Evolutionary conservation across 768 basidiomycete genomes (phyloP), one percentile per base, ranked within the genome.

Genomic region (Tylopilus rubrobrunneus): DNA sequence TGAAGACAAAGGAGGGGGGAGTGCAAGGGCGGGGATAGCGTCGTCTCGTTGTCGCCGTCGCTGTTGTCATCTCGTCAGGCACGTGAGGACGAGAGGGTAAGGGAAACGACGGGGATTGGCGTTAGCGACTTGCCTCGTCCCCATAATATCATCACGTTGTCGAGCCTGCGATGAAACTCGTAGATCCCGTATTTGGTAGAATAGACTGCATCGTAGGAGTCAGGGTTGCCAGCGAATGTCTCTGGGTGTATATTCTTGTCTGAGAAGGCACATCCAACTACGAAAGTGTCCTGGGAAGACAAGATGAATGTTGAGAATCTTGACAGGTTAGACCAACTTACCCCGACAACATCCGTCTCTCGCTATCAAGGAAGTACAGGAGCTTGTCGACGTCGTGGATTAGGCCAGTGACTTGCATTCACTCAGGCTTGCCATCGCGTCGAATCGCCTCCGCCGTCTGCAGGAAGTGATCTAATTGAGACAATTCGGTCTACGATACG

Each of bases 331-430:
- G 45, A 46, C 9, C 46, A 42, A 77, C 76, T 62, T 70, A 88
- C 88, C 47, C 92, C 93, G 28, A 96, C 93, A 45, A 95, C 92
- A 57, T 93, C 92, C 93, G 92, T 7, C 92, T 93, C 66, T 90
- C 77, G 3, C 89, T 88, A 28, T 85, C 88, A 66, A 92, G 92
- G 58, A 95, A 78, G 67, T 85, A 82, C 14, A 95, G 71, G 6
- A 96, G 78, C 68, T 96, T 96, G 50, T 93, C 93, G 45, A 95
- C 81, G 69, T 95, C 92, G 63, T 95, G 92, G 39, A 93, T 79
- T 19, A 94, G 80, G 4, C 92, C 92, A 29, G 88, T 82, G 52
- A 92, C 81, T 74, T 92, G 89, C 90, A 92, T 92, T 90, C 90
- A 92, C 57, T 93, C 90, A 0, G 90, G 91, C 65, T 90, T 89